Evolutionary conservation across 1,139 yeast genomes (phyloP).

Genomic region (Yamadazyma friedrichii): DNA sequence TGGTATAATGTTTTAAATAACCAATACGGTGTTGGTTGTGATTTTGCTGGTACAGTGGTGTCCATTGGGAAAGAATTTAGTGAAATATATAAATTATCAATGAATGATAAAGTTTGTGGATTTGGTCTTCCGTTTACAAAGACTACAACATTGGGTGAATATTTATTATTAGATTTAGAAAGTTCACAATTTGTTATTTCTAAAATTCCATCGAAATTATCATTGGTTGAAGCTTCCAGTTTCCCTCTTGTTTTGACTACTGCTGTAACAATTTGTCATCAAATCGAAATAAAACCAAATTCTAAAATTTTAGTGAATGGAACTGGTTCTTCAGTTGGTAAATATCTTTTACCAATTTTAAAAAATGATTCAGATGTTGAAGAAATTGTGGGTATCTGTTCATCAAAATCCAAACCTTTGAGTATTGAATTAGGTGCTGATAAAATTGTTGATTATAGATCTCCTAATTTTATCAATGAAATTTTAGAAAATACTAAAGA

Average conservation of each 20-base stretch:
- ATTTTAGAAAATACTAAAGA: constrained; percentile 25
- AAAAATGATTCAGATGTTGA: constrained; percentile 42
- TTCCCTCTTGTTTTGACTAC: constrained; percentile 58
- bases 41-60: constrained; percentile 62
- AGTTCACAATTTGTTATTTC: background rate
- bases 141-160: constrained; percentile 26
- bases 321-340: constrained; percentile 73
- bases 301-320: constrained; percentile 60
- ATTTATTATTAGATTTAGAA: background rate
- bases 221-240: constrained; percentile 55
- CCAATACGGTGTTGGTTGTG: constrained; percentile 56
- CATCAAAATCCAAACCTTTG: constrained; percentile 31
- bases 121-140: constrained; percentile 33
- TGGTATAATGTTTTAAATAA: background rate
- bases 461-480: constrained; percentile 20
- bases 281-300: constrained; percentile 5
- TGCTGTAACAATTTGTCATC: constrained; percentile 18
- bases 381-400: constrained; percentile 45
- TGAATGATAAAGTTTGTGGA: constrained; percentile 70
- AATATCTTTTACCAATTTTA: constrained; percentile 57
- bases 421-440: constrained; percentile 54
- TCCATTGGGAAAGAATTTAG: constrained; percentile 51
- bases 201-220: constrained; percentile 42
- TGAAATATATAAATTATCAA: constrained; percentile 26
- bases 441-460: constrained; percentile 46